phyloP scores from a whole-genome alignment of 352 stramenopile species.

The Halophytophthora polymorphica region DNA sequence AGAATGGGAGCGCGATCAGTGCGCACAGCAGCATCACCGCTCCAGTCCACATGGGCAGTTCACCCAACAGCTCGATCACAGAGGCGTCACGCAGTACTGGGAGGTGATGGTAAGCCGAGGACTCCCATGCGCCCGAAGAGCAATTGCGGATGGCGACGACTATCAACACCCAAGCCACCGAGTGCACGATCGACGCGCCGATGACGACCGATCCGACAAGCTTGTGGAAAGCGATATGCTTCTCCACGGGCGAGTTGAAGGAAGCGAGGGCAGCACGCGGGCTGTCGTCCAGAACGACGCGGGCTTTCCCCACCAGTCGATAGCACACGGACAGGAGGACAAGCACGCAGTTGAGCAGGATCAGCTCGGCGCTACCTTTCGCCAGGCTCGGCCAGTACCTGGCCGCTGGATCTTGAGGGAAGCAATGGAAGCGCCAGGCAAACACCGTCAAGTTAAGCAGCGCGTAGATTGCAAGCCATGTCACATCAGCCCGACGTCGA shows the following conservation, averaged over 20 bases:
- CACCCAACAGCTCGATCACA: constrained; percentile 4
- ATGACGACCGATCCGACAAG: constrained; percentile 28
- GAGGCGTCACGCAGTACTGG: constrained; percentile 15
- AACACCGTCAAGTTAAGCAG: neutral
- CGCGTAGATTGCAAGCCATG: neutral
- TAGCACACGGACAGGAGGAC: constrained; percentile 36
- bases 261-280: neutral
- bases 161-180: constrained; percentile 31
- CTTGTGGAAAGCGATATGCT: constrained; percentile 35
- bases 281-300: neutral
- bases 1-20: constrained; percentile 23
- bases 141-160: constrained; percentile 14
- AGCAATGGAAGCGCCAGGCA: neutral
- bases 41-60: constrained; percentile 43
- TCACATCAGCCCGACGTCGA: neutral
- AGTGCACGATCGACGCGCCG: constrained; percentile 28
- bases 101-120: constrained; percentile 16
- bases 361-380: constrained; percentile 41
- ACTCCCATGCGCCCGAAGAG: constrained; percentile 13
- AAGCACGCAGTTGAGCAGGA: constrained; percentile 33
- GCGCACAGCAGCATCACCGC: constrained; percentile 29
- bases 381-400: constrained; percentile 25
- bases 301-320: constrained; percentile 20
- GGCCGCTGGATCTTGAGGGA: constrained; percentile 22
- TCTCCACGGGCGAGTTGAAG: constrained; percentile 21